A percentile compares a stretch with the other conserved stretches of the same genome.
These are phyloP conservation scores for Pleurotus salmoneostramineus DNA, from an alignment of 768 basidiomycete species.

Conservation along the genomic window DNA sequence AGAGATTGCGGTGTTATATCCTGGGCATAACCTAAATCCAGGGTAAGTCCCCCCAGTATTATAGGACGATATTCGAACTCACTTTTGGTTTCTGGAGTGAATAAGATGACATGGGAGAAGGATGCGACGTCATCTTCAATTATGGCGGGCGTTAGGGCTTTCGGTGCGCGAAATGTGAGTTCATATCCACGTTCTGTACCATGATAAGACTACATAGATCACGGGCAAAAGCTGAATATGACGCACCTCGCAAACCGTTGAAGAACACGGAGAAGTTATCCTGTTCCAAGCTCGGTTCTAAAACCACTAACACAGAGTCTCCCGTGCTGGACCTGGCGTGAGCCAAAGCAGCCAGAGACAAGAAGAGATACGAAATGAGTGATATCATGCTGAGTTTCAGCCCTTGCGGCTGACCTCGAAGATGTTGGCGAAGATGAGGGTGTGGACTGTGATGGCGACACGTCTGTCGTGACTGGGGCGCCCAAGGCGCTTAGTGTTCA, in stretches of 20 bases:
- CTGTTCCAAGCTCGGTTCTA: slow-evolving; percentile 63
- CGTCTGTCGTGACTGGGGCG: no score
- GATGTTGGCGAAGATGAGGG: not conserved
- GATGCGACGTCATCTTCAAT: slow-evolving; percentile 67
- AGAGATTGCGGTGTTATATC: slow-evolving; percentile 84
- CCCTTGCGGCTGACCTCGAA: not conserved
- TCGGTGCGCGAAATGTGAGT: slow-evolving; percentile 83
- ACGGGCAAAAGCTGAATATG: not conserved
- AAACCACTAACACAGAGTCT: slow-evolving; percentile 77
- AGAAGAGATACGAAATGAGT: slow-evolving; percentile 4
- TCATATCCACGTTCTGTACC: slow-evolving; percentile 74
- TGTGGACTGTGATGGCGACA: not conserved
- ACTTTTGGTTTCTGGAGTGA: slow-evolving; percentile 88
- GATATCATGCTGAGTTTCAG: not conserved
- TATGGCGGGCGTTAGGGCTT: slow-evolving; percentile 63
- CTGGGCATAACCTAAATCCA: slow-evolving; percentile 50
- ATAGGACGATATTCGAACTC: slow-evolving; percentile 17
- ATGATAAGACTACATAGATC: slow-evolving; percentile 5
- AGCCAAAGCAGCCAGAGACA: slow-evolving; percentile 20
- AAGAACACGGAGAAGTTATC: slow-evolving; percentile 84
- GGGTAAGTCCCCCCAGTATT: not conserved
- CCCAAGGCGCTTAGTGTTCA: not conserved
- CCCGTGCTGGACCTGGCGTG: slow-evolving; percentile 77
- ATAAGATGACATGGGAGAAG: slow-evolving; percentile 85
- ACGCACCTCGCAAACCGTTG: slow-evolving; percentile 65